These are phyloP conservation scores for Talaromyces trachyspermus DNA, from an alignment of 495 filamentous ascomycete genomes.

Conservation along the genomic window DNA sequence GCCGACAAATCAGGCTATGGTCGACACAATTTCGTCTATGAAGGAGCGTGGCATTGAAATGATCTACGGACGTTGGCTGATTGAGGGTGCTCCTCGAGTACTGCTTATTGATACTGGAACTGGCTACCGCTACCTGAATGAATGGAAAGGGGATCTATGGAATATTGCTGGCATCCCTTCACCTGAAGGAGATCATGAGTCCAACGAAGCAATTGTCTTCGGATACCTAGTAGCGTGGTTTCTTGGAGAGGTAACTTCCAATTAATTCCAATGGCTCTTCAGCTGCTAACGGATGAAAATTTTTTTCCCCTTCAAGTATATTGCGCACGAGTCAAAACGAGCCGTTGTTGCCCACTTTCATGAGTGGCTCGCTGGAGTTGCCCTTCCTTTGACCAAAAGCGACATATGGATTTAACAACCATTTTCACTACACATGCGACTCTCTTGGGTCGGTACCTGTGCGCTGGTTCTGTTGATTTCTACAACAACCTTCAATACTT, in stretches of 20 bases:
- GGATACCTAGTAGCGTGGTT: conserved; percentile 98
- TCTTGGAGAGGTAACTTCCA: conserved; percentile 74
- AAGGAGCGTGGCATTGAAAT: conserved; percentile 82
- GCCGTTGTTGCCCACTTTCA: conserved; percentile 98
- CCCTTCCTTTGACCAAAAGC: conserved; percentile 85
- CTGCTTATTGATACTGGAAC: conserved; percentile 92
- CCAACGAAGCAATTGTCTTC: conserved; percentile 96
- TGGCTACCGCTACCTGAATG: conserved; percentile 81
- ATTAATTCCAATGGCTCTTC: not conserved
- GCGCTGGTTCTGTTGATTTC: conserved; percentile 95
- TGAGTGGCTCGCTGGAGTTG: conserved; percentile 98
- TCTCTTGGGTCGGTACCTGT: conserved; percentile 88
- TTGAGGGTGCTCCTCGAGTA: conserved; percentile 91
- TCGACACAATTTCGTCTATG: conserved; percentile 83
- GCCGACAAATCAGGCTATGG: conserved; percentile 72
- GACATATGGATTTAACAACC: conserved; percentile 92
- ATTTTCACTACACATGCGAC: conserved; percentile 99
- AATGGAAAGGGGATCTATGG: conserved; percentile 98
- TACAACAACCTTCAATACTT: conserved; percentile 99
- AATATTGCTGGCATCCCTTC: conserved; percentile 85
- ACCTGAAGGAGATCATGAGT: conserved; percentile 85
- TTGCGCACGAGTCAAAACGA: conserved; percentile 79
- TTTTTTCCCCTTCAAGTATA: conserved; percentile 52
- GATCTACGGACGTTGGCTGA: conserved; percentile 92
- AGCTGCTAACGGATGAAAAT: conserved; percentile 12